Evolutionary conservation across 306 rosid species (phyloP), one percentile per base, ranked within the genome.

Genomic region (Fragaria nilgerrensis): DNA sequence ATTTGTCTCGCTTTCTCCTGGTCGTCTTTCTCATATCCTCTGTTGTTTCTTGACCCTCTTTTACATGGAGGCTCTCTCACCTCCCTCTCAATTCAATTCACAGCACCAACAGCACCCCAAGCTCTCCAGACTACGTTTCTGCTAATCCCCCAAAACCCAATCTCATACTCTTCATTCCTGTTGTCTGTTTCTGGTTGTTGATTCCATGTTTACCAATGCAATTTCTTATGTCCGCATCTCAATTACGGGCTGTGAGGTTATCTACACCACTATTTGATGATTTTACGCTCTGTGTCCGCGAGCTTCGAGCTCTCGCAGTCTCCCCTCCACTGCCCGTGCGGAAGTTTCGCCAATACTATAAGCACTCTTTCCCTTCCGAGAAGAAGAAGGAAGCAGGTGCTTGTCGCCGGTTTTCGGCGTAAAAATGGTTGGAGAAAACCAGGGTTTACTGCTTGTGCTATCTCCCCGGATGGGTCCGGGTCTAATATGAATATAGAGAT

Each of bases 241-340:
- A 44, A 41, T 29, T 32, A 22, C 58, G 67, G 39, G 61, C 25
- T 22, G 59, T 79, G 87, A 73, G 79, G 39, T 74, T 70, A 70
- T 70, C 77, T 65, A 29, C 11, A 50, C 67, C 43, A 9, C 77
- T 59, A 32, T 81, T 86, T 82, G 76, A 94, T 94, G 97, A 86
- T 84, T 86, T 75, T 85, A 49, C 97, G 80, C 58, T 84, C 80
- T 29, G 20, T 85, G 34, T 84, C 90, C 23, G 68, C 87, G 61
- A 82, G 55, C 77, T 80, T 88, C 77, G 84, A 78, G 32, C 80
- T 82, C 88, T 85, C 96, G 39, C 88, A 39, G 5, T 27, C 16
- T 67, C 39, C 47, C 44, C 23, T 65, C 23, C 78, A 85, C 62
- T 95, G 93, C 72, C 90, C 92, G n/a, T 88, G 92, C 78, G 83